phyloP scores from a whole-genome alignment of 176 grass and related monocot species.

The Ananas comosus region DNA sequence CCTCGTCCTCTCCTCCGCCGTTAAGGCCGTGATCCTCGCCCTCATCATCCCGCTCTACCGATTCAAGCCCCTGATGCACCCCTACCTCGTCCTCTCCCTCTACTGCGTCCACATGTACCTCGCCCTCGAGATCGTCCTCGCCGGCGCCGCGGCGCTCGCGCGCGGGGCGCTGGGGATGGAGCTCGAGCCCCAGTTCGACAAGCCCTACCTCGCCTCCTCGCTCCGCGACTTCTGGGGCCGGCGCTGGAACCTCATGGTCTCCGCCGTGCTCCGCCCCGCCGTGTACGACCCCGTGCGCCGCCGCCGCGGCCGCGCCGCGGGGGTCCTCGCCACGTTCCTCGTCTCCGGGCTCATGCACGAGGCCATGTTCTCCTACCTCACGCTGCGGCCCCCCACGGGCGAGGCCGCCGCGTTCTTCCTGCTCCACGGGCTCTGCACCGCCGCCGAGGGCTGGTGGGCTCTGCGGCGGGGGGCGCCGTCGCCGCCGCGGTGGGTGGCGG shows the following conservation, averaged over 20 bases:
- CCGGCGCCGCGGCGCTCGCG: not conserved
- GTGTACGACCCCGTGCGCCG: constrained; percentile 7
- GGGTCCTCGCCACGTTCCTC: constrained; percentile 10
- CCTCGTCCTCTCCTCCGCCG: not conserved
- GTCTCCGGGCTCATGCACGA: constrained; percentile 23
- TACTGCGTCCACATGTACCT: constrained; percentile 16
- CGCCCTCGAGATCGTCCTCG: constrained; percentile 1
- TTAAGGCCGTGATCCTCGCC: constrained; percentile 2
- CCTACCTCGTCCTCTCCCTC: not conserved
- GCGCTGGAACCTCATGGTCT: constrained; percentile 23
- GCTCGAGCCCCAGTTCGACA: constrained; percentile 16
- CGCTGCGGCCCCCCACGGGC: not conserved
- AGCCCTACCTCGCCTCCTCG: constrained; percentile 2
- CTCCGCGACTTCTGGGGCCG: constrained; percentile 10
- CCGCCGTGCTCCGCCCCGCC: constrained; percentile 15
- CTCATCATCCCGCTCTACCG: constrained; percentile 5
- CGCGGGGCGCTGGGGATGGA: not conserved
- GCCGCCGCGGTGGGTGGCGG: not conserved
- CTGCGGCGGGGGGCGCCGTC: not conserved
- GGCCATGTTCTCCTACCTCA: constrained; percentile 4
- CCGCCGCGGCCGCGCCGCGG: not conserved
- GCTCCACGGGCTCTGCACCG: not conserved
- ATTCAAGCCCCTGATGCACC: not conserved
- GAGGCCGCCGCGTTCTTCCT: constrained; percentile 9
- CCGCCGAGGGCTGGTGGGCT: not conserved